These are phyloP conservation scores for Citrus sp. DNA, from an alignment of 345 rosid species.

Conservation along the genomic window DNA sequence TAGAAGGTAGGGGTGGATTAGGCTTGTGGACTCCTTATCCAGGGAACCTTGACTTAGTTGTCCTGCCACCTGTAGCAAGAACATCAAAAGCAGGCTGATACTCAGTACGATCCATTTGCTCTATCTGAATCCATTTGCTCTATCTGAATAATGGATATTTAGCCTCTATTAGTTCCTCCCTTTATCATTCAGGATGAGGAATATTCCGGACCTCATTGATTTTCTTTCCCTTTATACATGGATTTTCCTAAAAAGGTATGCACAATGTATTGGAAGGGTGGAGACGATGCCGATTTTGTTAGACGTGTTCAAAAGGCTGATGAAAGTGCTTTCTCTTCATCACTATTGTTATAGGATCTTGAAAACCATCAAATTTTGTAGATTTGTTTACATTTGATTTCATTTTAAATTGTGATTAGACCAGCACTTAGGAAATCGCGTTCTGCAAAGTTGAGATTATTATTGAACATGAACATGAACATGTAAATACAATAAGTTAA, in stretches of 20 bases:
- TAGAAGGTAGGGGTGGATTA: slow-evolving; percentile 84
- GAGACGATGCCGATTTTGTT: background rate
- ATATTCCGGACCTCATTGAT: background rate
- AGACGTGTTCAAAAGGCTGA: background rate
- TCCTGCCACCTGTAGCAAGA: slow-evolving; percentile 63
- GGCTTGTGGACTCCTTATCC: slow-evolving; percentile 97
- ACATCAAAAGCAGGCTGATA: slow-evolving; percentile 90
- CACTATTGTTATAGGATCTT: background rate
- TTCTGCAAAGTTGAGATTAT: background rate
- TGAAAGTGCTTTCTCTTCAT: background rate
- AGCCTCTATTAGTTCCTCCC: background rate
- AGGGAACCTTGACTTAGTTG: slow-evolving; percentile 66
- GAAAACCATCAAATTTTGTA: background rate
- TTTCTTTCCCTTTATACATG: background rate
- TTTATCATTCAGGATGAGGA: background rate
- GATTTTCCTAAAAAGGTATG: background rate
- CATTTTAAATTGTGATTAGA: too few species aligned
- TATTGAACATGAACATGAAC: background rate
- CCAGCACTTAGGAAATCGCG: too few species aligned
- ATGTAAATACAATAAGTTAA: background rate
- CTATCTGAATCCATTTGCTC: background rate
- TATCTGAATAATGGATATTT: background rate
- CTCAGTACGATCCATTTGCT: background rate
- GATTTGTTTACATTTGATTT: background rate
- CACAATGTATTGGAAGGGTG: background rate